Conservation (phyloP, 176 grass and related monocot genomes). For the Secale cereale region DNA sequence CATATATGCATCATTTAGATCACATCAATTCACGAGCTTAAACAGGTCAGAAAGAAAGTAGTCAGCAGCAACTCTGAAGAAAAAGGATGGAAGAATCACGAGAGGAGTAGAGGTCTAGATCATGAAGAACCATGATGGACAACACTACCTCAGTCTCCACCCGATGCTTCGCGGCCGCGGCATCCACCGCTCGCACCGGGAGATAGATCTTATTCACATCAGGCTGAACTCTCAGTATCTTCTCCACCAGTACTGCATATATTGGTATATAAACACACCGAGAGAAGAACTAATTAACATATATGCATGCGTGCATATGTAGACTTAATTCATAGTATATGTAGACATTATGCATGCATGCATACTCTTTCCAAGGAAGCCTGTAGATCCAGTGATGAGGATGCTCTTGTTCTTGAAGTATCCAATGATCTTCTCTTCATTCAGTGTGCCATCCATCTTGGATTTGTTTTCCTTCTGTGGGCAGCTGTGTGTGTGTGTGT, state of each 20-base stretch:
- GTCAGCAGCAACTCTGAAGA: not conserved
- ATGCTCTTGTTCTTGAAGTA: conserved; percentile 76
- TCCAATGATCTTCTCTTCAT: conserved; percentile 44
- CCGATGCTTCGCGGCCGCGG: conserved; percentile 35
- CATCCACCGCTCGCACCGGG: conserved; percentile 52
- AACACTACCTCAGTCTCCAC: conserved; percentile 62
- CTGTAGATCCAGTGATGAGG: conserved; percentile 78
- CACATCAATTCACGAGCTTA: no score
- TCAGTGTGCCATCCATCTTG: conserved; percentile 38
- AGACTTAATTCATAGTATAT: no score
- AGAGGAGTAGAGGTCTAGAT: not conserved
- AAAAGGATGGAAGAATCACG: not conserved
- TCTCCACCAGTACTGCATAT: conserved; percentile 75
- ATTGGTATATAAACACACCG: no score
- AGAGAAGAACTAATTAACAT: not conserved
- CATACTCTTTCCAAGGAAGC: conserved; percentile 82
- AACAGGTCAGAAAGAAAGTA: not conserved
- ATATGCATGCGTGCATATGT: no score
- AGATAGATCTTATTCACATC: conserved; percentile 78
- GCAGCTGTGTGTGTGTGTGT: no score
- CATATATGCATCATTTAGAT: no score
- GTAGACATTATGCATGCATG: not conserved
- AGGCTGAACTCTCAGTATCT: conserved; percentile 74
- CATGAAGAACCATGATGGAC: not conserved
- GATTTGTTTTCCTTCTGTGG: not conserved